Base-by-base conservation (phyloP, 371 early-diverging fungal species). In the Thermomucor indicae-seudaticae region DNA sequence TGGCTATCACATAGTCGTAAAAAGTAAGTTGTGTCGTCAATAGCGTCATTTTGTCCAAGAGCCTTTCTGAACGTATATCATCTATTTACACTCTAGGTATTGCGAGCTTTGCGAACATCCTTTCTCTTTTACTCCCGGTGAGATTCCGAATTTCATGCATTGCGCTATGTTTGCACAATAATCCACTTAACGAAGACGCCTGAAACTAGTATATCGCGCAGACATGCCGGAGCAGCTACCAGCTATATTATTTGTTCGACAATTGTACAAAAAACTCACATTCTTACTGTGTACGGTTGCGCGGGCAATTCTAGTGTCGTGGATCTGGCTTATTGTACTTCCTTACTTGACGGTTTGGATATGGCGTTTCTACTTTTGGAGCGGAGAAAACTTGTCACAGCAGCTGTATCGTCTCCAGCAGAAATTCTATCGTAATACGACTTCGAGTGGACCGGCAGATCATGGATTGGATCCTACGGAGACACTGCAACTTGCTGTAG, bases 101-200 rank as follows among this genome's bases (percentile, higher is more conserved):
- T 96, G 96, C 67, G 96, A 96, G 60, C 80, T 96, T 11, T 96
- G 97, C 72, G 86, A 88, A 34, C 78, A 92, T 64, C 79, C 72
- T 34, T 96, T 88, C 65, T 60, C 80, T 10, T 96, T 96, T 55
- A 86, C 90, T 19, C 90, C 92, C 37, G 80, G 92, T 90, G 79
- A 54, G 78, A 51, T 3, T 2, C n/a, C 4, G n/a, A 41, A 14
- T 43, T 20, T 28, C 17, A 27, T 40, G 37, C 35, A 6, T 30
- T 11, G 17, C 25, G 3, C 8, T 30, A 20, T 52, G 11, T 29
- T 11, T 14, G 12, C 25, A 37, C 19, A 49, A 38, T 28, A 8
- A 17, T n/a, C n/a, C n/a, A n/a, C n/a, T n/a, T n/a, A n/a, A n/a
- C n/a, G n/a, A n/a, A n/a, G n/a, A n/a, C n/a, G n/a, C n/a, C n/a